These are phyloP conservation scores for Mycena crocata DNA, from an alignment of 768 basidiomycete species.

Conservation along the genomic window DNA sequence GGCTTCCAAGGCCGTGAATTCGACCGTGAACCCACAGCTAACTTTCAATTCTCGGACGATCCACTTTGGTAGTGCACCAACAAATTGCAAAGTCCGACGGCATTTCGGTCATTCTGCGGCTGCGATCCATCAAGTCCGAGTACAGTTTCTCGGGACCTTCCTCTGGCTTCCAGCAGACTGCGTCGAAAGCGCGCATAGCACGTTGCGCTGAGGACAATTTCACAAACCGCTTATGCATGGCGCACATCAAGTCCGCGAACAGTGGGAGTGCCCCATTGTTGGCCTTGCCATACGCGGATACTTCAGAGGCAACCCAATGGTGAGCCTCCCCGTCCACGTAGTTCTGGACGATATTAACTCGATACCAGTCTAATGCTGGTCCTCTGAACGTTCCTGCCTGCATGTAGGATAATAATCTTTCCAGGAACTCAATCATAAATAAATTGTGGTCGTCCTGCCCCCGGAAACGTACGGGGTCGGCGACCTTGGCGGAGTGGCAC, in stretches of 20 bases:
- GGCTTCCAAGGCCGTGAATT: neutral
- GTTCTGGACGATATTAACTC: neutral
- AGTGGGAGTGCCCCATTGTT: neutral
- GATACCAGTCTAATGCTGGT: neutral
- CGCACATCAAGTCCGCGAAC: slow-evolving; percentile 4
- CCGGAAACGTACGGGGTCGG: neutral
- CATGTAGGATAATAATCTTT: neutral
- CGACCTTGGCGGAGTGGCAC: no score
- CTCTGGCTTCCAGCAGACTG: neutral
- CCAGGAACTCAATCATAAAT: neutral
- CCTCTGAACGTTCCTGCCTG: neutral
- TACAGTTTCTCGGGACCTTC: neutral
- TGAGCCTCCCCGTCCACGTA: neutral
- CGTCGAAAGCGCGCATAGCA: slow-evolving; percentile 4
- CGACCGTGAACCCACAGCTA: neutral
- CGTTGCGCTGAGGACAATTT: slow-evolving; percentile 5
- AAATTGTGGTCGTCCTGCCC: slow-evolving; percentile 13
- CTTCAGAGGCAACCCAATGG: neutral
- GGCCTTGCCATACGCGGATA: neutral
- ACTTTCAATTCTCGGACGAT: neutral
- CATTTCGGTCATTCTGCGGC: neutral
- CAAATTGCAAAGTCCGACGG: neutral
- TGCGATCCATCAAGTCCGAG: neutral
- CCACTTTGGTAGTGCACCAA: neutral
- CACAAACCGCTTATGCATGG: neutral